A percentile compares a stretch with the other conserved stretches of the same genome.
phyloP scores from a whole-genome alignment of 495 filamentous ascomycete genomes.

The Talaromyces borbonicus region DNA sequence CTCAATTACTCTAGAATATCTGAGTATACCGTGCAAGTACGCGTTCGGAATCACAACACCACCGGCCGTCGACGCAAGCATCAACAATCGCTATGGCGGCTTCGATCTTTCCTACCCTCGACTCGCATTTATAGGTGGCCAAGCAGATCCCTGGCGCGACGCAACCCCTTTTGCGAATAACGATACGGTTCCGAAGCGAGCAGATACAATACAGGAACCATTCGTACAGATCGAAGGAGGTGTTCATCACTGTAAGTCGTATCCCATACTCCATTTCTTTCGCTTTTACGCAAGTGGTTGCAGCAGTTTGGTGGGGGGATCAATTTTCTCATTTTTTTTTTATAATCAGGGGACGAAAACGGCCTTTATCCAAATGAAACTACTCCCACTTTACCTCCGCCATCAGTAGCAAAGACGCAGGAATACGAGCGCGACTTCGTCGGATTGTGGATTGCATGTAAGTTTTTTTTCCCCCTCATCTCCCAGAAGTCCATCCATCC shows the following conservation, averaged over 20 bases:
- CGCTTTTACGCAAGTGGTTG: no score
- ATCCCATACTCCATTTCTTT: not conserved
- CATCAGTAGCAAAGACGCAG: not conserved
- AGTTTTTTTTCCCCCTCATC: not conserved
- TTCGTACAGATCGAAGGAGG: conserved; percentile 51
- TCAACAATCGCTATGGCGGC: conserved; percentile 62
- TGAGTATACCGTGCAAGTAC: conserved; percentile 40
- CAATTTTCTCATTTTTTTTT: no score
- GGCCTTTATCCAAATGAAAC: conserved; percentile 7
- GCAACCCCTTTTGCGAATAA: conserved; percentile 52
- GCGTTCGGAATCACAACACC: conserved; percentile 54
- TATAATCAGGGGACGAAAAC: conserved; percentile 4
- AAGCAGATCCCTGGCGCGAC: conserved; percentile 60
- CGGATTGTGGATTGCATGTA: not conserved
- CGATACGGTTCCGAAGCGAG: conserved; percentile 29
- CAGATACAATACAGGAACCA: conserved; percentile 48
- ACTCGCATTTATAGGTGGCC: conserved; percentile 58
- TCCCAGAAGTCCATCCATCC: no score
- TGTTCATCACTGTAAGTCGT: conserved; percentile 51
- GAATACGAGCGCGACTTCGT: conserved; percentile 5
- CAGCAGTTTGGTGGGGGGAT: not conserved
- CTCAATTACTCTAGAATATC: conserved; percentile 45
- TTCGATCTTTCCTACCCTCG: conserved; percentile 53
- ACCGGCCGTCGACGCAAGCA: conserved; percentile 34
- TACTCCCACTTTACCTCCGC: not conserved